phyloP scores from a whole-genome alignment of 129 eudicot species.

The Dittrichia graveolens region DNA sequence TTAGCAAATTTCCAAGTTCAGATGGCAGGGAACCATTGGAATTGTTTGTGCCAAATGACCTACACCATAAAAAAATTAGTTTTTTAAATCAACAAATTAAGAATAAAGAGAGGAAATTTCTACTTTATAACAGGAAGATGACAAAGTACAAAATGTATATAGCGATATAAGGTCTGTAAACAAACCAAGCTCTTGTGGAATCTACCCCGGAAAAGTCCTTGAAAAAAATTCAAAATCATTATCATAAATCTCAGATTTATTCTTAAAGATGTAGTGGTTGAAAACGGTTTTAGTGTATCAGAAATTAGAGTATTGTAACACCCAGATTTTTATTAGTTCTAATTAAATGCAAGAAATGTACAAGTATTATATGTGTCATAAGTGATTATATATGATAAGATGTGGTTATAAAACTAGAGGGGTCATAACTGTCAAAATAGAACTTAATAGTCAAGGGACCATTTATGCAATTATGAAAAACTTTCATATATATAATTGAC shows the following conservation, averaged over 20 bases:
- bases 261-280: not conserved
- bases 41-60: conserved; percentile 56
- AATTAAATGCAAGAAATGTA: too few species aligned
- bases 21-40: conserved; percentile 73
- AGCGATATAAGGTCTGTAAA: conserved; percentile 49
- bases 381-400: too few species aligned
- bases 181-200: conserved; percentile 64
- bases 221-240: not conserved
- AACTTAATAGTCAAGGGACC: too few species aligned
- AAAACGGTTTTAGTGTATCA: too few species aligned
- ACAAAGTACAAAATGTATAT: conserved; percentile 1
- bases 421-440: too few species aligned
- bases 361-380: too few species aligned
- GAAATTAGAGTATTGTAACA: too few species aligned
- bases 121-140: not conserved
- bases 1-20: conserved; percentile 55
- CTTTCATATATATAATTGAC: too few species aligned
- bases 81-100: not conserved
- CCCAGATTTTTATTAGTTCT: too few species aligned
- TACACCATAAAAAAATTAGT: conserved; percentile 20
- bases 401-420: too few species aligned
- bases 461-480: too few species aligned
- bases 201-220: conserved; percentile 62
- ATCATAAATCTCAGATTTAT: not conserved
- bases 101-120: not conserved